Evolutionary conservation across 1,139 yeast species (phyloP).

Genomic region (Pichia sp.): DNA sequence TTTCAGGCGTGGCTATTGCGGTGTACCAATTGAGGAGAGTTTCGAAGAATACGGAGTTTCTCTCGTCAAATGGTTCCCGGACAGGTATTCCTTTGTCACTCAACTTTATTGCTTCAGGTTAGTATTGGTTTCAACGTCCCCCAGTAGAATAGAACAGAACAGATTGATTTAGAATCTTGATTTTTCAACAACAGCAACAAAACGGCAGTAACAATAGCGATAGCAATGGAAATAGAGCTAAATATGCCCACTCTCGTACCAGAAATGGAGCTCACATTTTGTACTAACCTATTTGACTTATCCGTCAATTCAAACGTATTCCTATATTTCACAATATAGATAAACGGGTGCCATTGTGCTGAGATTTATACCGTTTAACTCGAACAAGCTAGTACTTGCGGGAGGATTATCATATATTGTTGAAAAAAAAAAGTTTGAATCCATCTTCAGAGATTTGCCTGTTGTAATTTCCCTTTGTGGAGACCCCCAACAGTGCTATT

Average conservation of each 20-base stretch:
- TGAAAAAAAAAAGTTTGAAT: conserved; percentile 21
- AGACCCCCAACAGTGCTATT: background rate
- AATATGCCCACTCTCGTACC: no score
- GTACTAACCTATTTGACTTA: background rate
- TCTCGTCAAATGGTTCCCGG: conserved; percentile 77
- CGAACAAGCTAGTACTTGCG: conserved; percentile 87
- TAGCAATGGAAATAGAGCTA: no score
- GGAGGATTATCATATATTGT: conserved; percentile 55
- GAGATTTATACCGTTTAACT: conserved; percentile 77
- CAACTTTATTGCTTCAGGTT: conserved; percentile 85
- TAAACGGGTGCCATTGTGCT: conserved; percentile 57
- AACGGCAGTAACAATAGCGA: background rate
- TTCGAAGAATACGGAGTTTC: conserved; percentile 45
- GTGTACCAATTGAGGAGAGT: conserved; percentile 33
- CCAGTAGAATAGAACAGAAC: background rate
- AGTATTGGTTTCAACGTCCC: conserved; percentile 35
- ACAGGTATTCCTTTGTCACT: conserved; percentile 75
- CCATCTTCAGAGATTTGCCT: conserved; percentile 1
- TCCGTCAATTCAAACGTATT: background rate
- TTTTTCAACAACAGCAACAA: conserved; percentile 2
- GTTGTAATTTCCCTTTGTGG: background rate
- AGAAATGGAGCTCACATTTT: background rate
- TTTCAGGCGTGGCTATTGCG: conserved; percentile 57
- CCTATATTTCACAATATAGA: conserved; percentile 27
- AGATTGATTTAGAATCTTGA: conserved; percentile 1